Conservation (phyloP, 2,329 filamentous ascomycete genomes). For the Aspergillus udagawae region DNA sequence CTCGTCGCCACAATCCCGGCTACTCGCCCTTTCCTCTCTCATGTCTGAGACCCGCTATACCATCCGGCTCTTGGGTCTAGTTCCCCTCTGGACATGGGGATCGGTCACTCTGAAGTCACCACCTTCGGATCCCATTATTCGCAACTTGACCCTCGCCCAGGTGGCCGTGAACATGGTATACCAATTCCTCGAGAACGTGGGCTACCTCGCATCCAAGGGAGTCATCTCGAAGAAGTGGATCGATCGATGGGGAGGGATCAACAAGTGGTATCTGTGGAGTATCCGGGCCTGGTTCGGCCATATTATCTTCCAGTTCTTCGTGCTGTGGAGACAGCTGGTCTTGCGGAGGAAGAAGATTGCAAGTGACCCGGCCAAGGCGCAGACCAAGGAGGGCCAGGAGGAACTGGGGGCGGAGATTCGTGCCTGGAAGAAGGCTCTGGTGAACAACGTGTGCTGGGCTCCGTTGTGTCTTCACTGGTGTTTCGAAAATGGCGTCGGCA, state of each 20-base stretch:
- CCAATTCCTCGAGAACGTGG: constrained; percentile 78
- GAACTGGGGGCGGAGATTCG: constrained; percentile 42
- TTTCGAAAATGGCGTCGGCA: constrained; percentile 57
- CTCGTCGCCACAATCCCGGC: constrained; percentile 42
- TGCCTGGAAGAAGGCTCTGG: constrained; percentile 57
- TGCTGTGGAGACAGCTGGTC: constrained; percentile 51
- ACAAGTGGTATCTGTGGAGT: constrained; percentile 65
- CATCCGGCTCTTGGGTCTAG: constrained; percentile 57
- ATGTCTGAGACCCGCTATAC: constrained; percentile 52
- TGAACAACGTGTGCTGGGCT: constrained; percentile 70
- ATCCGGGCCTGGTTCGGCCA: constrained; percentile 76
- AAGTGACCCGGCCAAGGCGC: constrained; percentile 18
- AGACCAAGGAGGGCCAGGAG: constrained; percentile 26
- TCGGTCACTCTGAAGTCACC: constrained; percentile 57
- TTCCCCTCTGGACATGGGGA: constrained; percentile 73
- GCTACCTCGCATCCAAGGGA: constrained; percentile 70
- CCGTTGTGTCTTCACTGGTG: constrained; percentile 85
- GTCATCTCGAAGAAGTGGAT: constrained; percentile 52
- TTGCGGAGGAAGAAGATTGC: constrained; percentile 30
- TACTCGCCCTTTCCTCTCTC: constrained; percentile 44
- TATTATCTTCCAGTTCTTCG: constrained; percentile 69
- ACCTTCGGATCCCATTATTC: constrained; percentile 43
- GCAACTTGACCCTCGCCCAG: constrained; percentile 61
- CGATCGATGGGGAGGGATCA: constrained; percentile 50
- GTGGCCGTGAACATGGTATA: constrained; percentile 65